Percentiles rank a stretch among this genome's conserved stretches.
phyloP scores from a whole-genome alignment of 305 asterid genomes.

The Fraxinus sp. region DNA sequence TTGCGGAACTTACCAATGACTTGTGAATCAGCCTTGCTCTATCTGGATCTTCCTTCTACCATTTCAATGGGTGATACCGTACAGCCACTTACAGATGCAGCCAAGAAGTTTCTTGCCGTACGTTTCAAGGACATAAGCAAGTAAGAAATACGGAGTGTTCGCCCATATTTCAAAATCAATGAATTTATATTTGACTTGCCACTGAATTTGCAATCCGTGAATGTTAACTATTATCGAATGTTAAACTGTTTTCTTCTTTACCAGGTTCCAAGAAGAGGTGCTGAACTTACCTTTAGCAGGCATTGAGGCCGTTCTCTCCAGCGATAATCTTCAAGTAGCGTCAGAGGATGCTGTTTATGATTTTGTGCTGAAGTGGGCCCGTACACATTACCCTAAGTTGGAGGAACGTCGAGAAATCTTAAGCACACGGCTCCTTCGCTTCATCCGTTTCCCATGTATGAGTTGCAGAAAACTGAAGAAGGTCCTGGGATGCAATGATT shows the following conservation, averaged over 20 bases:
- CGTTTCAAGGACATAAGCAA: constrained; percentile 72
- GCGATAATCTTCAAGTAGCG: constrained; percentile 71
- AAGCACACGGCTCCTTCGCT: constrained; percentile 54
- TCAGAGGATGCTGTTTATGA: constrained; percentile 84
- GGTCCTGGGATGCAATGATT: constrained; percentile 61
- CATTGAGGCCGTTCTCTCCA: constrained; percentile 63
- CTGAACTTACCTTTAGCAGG: constrained; percentile 73
- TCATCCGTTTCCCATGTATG: constrained; percentile 83
- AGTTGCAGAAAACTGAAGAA: constrained; percentile 70
- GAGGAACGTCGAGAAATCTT: constrained; percentile 64
- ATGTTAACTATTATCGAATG: background rate
- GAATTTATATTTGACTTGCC: background rate
- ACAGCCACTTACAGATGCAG: constrained; percentile 68
- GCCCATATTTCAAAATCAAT: background rate
- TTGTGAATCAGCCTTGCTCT: constrained; percentile 76
- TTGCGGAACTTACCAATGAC: constrained; percentile 67
- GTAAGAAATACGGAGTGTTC: constrained; percentile 36
- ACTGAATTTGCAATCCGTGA: background rate
- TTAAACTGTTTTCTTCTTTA: constrained; percentile 2
- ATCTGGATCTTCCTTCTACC: constrained; percentile 81
- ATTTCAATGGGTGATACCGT: constrained; percentile 66
- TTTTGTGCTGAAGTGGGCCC: constrained; percentile 71
- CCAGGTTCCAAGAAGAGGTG: constrained; percentile 70
- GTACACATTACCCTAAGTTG: constrained; percentile 52
- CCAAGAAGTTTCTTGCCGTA: constrained; percentile 66